Evolutionary conservation across 345 rosid species (phyloP), one percentile per base, ranked within the genome.

Genomic region (Linum usitatissimum): DNA sequence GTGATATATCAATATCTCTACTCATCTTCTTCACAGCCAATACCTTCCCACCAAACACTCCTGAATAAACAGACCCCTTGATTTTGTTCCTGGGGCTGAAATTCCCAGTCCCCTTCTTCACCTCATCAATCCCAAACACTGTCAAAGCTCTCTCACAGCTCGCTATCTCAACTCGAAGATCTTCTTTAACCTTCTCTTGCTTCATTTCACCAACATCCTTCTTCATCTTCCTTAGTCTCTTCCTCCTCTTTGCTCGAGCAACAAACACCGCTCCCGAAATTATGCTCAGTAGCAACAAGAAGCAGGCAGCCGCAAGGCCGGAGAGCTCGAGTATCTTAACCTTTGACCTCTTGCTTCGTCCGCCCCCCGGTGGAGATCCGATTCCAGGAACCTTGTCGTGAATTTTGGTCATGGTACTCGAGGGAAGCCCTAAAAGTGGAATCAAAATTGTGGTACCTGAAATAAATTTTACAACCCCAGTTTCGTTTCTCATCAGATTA

Each of bases 381-480:
- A 18, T 54, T 3, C 40, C 40, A 18, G 70, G 57, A 38, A 65
- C 42, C 14, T 60, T 64, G 38, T 20, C 53, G n/a, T 58, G 76
- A 70, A 74, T 64, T 42, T 23, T 59, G 54, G 79, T 77, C 39
- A 75, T 68, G 3, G 70, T 75, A 62, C 72, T 80, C 12, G n/a
- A 63, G 20, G 90, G 84, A 62, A 60, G 60, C 54, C 70, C 36
- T 6, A 63, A 21, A 57, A 78, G 28, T 54, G 84, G 84, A 54
- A 81, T 65, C 55, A 78, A 74, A 70, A 84, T 61, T 4, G 90
- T 84, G 17, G 86, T 81, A 53, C 70, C 74, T 39, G 82, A 75
- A 54, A 45, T 66, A 31, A 79, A 21, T 18, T 39, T 8, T 9
- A 73, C 6, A 34, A 34, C 5, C 38, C 38, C 8, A 4, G 38